phyloP scores from a whole-genome alignment of 177 flowering plant species.

The Vitis hybrid region DNA sequence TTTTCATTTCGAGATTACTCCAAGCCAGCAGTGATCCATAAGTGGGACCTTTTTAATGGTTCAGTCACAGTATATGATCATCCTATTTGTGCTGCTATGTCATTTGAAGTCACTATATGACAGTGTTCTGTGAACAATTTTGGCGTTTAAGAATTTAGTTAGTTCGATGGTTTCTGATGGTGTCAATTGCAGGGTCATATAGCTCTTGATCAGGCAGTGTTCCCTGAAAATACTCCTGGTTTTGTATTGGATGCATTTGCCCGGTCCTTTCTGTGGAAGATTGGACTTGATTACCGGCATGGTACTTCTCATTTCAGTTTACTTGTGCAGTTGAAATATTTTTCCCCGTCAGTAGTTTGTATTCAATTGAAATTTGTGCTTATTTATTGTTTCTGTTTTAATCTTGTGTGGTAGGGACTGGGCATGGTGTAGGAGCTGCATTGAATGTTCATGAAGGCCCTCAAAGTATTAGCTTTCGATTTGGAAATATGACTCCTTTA shows the following conservation, averaged over 20 bases:
- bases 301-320: conserved; percentile 42
- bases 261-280: conserved; percentile 91
- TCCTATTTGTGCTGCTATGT: neutral
- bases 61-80: neutral
- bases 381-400: neutral
- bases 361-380: neutral
- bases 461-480: conserved; percentile 91
- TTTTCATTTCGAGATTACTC: neutral
- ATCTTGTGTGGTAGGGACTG: conserved; percentile 63
- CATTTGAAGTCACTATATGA: neutral
- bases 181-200: conserved; percentile 85
- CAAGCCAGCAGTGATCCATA: neutral
- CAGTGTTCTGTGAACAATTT: neutral
- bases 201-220: conserved; percentile 90
- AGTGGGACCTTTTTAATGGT: neutral
- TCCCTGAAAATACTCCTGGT: conserved; percentile 94
- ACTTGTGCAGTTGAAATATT: conserved; percentile 1
- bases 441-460: conserved; percentile 99
- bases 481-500: conserved; percentile 80
- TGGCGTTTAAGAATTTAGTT: neutral
- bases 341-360: neutral
- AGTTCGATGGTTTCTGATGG: conserved; percentile 1
- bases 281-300: conserved; percentile 97
- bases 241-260: conserved; percentile 97
- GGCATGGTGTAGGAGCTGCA: conserved; percentile 99